Conservation (phyloP, 1,139 yeast genomes). For the Komagataea norvegica region DNA sequence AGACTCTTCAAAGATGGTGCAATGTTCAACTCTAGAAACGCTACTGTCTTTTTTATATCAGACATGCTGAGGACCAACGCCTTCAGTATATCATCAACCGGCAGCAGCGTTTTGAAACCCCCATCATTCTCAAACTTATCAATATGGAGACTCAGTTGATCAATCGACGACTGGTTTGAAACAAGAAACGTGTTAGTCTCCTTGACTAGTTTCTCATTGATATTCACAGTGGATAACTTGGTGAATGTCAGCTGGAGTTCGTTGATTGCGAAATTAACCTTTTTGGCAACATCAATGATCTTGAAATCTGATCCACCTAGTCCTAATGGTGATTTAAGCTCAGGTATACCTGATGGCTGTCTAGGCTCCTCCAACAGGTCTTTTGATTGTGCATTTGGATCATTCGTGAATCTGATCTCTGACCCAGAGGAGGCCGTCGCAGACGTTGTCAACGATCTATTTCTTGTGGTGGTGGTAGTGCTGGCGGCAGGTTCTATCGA, state of each 20-base stretch:
- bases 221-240: constrained; percentile 61
- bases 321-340: constrained; percentile 27
- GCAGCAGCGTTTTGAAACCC: constrained; percentile 23
- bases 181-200: constrained; percentile 51
- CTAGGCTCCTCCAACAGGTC: no score
- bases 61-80: constrained; percentile 35
- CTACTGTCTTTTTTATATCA: constrained; percentile 48
- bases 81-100: constrained; percentile 33
- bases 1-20: constrained; percentile 41
- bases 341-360: constrained; percentile 68
- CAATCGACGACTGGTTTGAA: constrained; percentile 57
- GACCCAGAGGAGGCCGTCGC: neutral
- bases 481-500: no score
- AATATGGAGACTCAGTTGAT: constrained; percentile 52
- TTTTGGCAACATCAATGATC: constrained; percentile 49
- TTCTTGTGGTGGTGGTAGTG: constrained; percentile 2
- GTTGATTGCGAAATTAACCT: constrained; percentile 54
- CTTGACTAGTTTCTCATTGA: constrained; percentile 56
- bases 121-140: constrained; percentile 48
- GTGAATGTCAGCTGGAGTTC: constrained; percentile 69
- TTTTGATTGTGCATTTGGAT: no score
- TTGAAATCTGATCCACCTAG: constrained; percentile 16
- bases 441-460: constrained; percentile 5
- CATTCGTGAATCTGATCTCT: no score
- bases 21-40: constrained; percentile 44